phyloP scores from a whole-genome alignment of 495 filamentous ascomycete species.

The Penicillium goetzii region DNA sequence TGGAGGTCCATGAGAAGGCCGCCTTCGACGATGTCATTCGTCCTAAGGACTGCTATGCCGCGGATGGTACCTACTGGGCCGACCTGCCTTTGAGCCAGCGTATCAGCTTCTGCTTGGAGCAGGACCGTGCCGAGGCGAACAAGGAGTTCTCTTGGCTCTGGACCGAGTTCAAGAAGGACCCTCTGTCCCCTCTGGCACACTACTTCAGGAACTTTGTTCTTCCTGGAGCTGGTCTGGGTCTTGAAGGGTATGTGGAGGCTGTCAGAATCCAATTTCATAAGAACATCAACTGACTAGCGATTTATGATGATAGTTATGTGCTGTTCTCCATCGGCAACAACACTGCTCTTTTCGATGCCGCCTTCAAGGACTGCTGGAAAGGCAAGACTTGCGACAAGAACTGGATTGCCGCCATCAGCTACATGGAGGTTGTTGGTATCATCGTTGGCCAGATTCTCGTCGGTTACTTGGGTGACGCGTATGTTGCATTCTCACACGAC shows the following conservation, averaged over 20 bases:
- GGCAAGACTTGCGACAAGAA: slow-evolving; percentile 64
- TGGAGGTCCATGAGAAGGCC: slow-evolving; percentile 64
- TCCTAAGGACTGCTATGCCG: slow-evolving; percentile 78
- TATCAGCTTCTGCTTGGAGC: slow-evolving; percentile 66
- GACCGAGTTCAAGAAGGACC: slow-evolving; percentile 76
- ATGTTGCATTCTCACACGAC: slow-evolving; percentile 11
- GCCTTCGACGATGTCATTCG: slow-evolving; percentile 75
- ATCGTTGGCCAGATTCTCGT: slow-evolving; percentile 82
- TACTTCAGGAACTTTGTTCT: slow-evolving; percentile 84
- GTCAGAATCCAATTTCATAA: background rate
- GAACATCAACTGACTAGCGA: background rate
- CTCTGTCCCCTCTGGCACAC: slow-evolving; percentile 73
- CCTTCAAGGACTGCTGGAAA: slow-evolving; percentile 77
- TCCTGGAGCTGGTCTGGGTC: slow-evolving; percentile 80
- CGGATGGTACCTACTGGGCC: slow-evolving; percentile 82
- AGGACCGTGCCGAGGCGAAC: slow-evolving; percentile 64
- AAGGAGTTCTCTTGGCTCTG: slow-evolving; percentile 65
- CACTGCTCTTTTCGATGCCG: slow-evolving; percentile 67
- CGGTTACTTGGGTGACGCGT: slow-evolving; percentile 63
- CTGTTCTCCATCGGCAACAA: slow-evolving; percentile 91
- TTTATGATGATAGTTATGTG: slow-evolving; percentile 58
- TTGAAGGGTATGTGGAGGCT: slow-evolving; percentile 61
- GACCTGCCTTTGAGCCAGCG: slow-evolving; percentile 69
- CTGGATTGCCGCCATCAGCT: slow-evolving; percentile 76
- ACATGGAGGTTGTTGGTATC: slow-evolving; percentile 84